Evolutionary conservation across 805 yeast species (phyloP).

Genomic region (Lipomyces mesembrius): DNA sequence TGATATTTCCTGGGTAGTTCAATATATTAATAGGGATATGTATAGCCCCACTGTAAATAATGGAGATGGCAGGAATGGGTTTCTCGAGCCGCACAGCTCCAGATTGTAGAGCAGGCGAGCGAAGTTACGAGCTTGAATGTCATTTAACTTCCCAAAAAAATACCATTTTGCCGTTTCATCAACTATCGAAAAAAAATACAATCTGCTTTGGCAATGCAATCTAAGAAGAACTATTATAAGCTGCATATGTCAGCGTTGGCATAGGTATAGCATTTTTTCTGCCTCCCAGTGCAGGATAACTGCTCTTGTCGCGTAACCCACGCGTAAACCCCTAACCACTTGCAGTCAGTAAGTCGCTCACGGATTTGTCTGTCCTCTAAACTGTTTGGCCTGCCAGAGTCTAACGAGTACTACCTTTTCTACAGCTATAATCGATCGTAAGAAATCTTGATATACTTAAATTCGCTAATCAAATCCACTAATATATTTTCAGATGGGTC

Average conservation of each 20-base stretch:
- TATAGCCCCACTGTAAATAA: background rate
- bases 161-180: too few species aligned
- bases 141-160: too few species aligned
- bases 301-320: background rate
- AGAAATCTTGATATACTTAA: background rate
- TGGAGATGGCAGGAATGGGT: too few species aligned
- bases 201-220: too few species aligned
- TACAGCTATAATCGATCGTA: background rate
- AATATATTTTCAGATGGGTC: background rate
- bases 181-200: too few species aligned
- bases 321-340: background rate
- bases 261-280: background rate
- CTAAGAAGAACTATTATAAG: too few species aligned
- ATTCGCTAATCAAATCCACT: background rate
- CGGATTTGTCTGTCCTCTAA: constrained; percentile 47
- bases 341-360: background rate
- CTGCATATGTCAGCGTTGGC: background rate
- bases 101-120: too few species aligned
- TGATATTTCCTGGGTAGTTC: background rate
- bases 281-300: background rate
- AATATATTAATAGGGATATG: background rate
- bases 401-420: constrained; percentile 61
- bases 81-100: too few species aligned
- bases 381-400: constrained; percentile 73
- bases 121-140: too few species aligned